phyloP scores from a whole-genome alignment of 306 rosid species.

The Pyrus bretschneideri region DNA sequence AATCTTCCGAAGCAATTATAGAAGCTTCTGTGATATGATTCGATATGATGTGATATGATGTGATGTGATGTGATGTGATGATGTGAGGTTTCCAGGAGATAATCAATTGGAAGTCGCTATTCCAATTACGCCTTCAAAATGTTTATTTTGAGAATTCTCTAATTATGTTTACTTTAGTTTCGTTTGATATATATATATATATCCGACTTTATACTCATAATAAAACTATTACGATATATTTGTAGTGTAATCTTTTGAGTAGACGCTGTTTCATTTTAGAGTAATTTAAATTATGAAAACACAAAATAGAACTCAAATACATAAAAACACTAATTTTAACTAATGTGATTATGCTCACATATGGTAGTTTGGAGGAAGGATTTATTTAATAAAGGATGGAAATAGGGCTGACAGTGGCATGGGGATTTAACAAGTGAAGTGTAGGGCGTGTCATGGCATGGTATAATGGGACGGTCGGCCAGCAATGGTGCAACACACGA shows the following conservation, averaged over 20 bases:
- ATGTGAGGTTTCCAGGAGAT: background rate
- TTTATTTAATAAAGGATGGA: background rate
- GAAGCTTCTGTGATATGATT: background rate
- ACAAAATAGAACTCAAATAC: too few species aligned
- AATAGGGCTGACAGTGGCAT: slow-evolving; percentile 12
- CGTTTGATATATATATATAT: too few species aligned
- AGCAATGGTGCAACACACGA: background rate
- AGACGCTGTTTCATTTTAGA: too few species aligned
- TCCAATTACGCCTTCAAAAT: background rate
- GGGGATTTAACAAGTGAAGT: background rate
- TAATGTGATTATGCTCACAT: background rate
- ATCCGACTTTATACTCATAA: too few species aligned
- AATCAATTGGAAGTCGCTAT: background rate
- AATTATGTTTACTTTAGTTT: background rate
- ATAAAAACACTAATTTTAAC: too few species aligned
- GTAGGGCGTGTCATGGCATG: slow-evolving; percentile 8
- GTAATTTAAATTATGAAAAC: too few species aligned
- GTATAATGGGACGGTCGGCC: background rate
- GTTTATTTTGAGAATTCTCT: too few species aligned
- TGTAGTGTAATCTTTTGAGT: background rate
- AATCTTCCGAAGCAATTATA: background rate
- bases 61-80: background rate
- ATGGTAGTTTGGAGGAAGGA: background rate
- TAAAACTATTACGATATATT: too few species aligned
- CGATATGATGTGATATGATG: background rate